A percentile compares a stretch with the other conserved stretches of the same genome.
Conservation (phyloP, 768 basidiomycete species). For the Trametes cingulata region DNA sequence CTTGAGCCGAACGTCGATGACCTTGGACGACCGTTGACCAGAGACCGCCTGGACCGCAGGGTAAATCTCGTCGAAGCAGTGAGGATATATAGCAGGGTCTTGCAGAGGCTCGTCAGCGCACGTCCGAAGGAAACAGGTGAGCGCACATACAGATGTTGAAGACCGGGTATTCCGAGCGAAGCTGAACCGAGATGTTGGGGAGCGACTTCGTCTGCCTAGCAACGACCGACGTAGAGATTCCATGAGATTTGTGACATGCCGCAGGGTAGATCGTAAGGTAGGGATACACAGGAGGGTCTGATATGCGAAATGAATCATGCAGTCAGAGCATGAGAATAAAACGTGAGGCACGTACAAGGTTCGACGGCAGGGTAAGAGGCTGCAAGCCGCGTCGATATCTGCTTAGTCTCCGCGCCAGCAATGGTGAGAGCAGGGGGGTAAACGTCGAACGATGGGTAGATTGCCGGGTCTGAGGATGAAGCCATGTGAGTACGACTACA, state of each 20-base stretch:
- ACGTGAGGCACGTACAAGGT: slow-evolving; percentile 27
- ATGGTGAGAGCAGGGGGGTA: slow-evolving; percentile 27
- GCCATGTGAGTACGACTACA: not conserved
- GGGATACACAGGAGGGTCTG: slow-evolving; percentile 46
- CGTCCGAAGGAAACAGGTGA: not conserved
- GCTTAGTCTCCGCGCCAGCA: not conserved
- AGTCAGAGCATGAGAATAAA: not conserved
- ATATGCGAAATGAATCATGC: not conserved
- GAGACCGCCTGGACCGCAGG: not conserved
- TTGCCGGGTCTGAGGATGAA: slow-evolving; percentile 38
- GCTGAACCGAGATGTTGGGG: not conserved
- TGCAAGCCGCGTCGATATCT: slow-evolving; percentile 5
- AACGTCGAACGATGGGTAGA: slow-evolving; percentile 35
- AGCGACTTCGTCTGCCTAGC: not conserved
- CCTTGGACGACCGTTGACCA: not conserved
- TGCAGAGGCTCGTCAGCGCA: not conserved
- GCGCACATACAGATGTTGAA: slow-evolving; percentile 20
- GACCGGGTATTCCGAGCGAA: slow-evolving; percentile 14
- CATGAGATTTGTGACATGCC: not conserved
- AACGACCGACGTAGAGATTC: not conserved
- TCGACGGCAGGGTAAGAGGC: slow-evolving; percentile 27
- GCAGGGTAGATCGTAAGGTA: slow-evolving; percentile 42
- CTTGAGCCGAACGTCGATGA: slow-evolving; percentile 5
- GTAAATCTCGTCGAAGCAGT: not conserved
- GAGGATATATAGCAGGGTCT: slow-evolving; percentile 13